Base-by-base conservation (phyloP, 805 yeast genomes). In the Yamadazyma tumulicola region DNA sequence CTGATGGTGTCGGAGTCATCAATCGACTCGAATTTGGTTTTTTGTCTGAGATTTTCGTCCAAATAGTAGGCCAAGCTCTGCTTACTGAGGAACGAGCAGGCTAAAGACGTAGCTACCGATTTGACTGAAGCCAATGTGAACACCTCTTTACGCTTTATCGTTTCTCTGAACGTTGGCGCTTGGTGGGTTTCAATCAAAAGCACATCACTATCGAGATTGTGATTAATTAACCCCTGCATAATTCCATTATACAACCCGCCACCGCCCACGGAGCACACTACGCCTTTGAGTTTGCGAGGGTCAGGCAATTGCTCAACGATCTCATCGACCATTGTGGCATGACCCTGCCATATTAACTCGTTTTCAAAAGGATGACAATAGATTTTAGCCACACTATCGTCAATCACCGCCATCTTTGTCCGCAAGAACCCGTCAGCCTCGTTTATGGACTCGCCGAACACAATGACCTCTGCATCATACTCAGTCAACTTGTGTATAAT, bases 201-300 rank as follows among this genome's bases (percentile, higher is more conserved):
- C 6, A 59, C 49, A 31, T 30, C 46, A 4, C 47, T 20, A 3
- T 32, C 15, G 8, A 27, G 19, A 18, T 48, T 43, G 23, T 52
- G 41, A 5, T 19, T 19, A 5, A 37, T 24, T 13, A 57, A 40
- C 10, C 63, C 66, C 9, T 41, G 43, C 16, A 55, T 46, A 2
- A 60, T 39, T 1, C 66, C 66, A 38, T 52, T 56, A 43, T 57
- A 60, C n/a, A 60, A 45, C 2, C 66, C 64, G 4, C 66, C 66
- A 6, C 66, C 66, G 6, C 66, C 66, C 20, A 53, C 55, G 18
- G 61, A 53, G 39, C 61, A 55, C 2, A 57, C 61, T 1, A 60
- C 43, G 0, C 56, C 64, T 35, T 49, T 54, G 14, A 42, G 26
- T 21, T 37, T 37, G 4, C 19, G 31, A 2, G 38, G 10, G 9